These are phyloP conservation scores for Citrus inodora DNA, from an alignment of 345 rosid species.

Conservation along the genomic window DNA sequence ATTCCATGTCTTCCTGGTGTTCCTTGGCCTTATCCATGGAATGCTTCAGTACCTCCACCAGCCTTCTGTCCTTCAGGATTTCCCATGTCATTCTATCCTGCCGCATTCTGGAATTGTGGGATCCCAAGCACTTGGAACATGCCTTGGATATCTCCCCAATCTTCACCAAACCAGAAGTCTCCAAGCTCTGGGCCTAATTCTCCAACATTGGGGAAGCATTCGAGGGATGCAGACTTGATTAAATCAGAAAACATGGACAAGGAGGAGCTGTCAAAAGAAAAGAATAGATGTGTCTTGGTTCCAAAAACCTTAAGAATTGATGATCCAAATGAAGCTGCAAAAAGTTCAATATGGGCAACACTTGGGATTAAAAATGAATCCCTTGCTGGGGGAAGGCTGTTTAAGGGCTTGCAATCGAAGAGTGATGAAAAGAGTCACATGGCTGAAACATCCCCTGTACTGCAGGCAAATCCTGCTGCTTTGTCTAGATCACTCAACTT, in stretches of 20 bases:
- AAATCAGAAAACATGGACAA: slow-evolving; percentile 29
- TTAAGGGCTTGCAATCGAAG: slow-evolving; percentile 59
- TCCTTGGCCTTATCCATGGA: slow-evolving; percentile 89
- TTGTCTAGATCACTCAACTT: slow-evolving; percentile 73
- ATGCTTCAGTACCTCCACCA: slow-evolving; percentile 49
- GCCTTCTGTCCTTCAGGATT: slow-evolving; percentile 62
- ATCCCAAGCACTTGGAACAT: slow-evolving; percentile 51
- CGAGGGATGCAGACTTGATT: slow-evolving; percentile 46
- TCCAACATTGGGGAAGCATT: slow-evolving; percentile 63
- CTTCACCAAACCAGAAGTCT: slow-evolving; percentile 40
- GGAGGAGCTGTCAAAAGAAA: slow-evolving; percentile 34
- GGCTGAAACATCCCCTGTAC: slow-evolving; percentile 36
- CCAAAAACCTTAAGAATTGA: slow-evolving; percentile 76
- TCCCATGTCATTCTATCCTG: slow-evolving; percentile 60
- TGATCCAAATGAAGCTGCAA: slow-evolving; percentile 71
- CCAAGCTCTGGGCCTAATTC: slow-evolving; percentile 39
- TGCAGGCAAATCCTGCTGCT: slow-evolving; percentile 81
- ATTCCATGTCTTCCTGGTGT: slow-evolving; percentile 53
- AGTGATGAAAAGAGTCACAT: slow-evolving; percentile 35
- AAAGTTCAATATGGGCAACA: slow-evolving; percentile 76
- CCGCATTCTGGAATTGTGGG: slow-evolving; percentile 56
- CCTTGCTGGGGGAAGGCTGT: slow-evolving; percentile 41
- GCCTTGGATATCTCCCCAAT: slow-evolving; percentile 51
- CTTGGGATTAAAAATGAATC: slow-evolving; percentile 60
- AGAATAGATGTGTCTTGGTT: slow-evolving; percentile 49